Conservation (phyloP, 805 yeast genomes). For the Saccharomycopsis capsularis region DNA sequence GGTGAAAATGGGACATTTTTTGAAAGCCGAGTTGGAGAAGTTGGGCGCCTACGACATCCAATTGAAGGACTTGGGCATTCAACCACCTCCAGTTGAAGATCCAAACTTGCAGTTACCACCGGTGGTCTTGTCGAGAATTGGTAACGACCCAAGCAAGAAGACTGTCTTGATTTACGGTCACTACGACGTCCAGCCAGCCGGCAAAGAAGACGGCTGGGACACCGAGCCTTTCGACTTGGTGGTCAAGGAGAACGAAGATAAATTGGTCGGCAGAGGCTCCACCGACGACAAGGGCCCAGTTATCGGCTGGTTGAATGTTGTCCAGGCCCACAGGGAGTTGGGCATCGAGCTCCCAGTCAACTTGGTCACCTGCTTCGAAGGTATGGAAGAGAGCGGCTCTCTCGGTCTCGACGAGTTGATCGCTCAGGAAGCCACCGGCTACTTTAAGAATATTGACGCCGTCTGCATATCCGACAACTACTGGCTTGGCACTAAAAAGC, state of each 20-base stretch:
- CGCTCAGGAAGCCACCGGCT: slow-evolving; percentile 65
- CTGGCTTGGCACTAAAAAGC: slow-evolving; percentile 97
- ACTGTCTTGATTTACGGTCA: slow-evolving; percentile 92
- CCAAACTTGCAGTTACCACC: slow-evolving; percentile 78
- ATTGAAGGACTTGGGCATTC: slow-evolving; percentile 75
- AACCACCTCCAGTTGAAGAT: slow-evolving; percentile 83
- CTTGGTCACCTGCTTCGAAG: slow-evolving; percentile 88
- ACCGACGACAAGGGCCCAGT: slow-evolving; percentile 99
- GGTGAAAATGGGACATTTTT: slow-evolving; percentile 80
- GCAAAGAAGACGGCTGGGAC: slow-evolving; percentile 87
- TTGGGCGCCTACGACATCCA: slow-evolving; percentile 82
- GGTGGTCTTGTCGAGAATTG: slow-evolving; percentile 83
- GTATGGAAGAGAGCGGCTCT: slow-evolving; percentile 98
- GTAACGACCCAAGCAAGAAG: slow-evolving; percentile 74
- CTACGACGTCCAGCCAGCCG: slow-evolving; percentile 98
- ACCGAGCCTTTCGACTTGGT: slow-evolving; percentile 81
- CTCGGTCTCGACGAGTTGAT: slow-evolving; percentile 82
- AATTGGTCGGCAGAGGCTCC: slow-evolving; percentile 86
- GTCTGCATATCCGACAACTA: slow-evolving; percentile 96
- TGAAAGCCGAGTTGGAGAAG: slow-evolving; percentile 56
- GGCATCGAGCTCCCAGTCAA: slow-evolving; percentile 91
- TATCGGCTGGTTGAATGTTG: slow-evolving; percentile 89
- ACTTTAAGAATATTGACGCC: slow-evolving; percentile 85
- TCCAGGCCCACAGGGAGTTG: slow-evolving; percentile 83
- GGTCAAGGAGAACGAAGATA: slow-evolving; percentile 52